phyloP scores from a whole-genome alignment of 805 yeast genomes.

The Wickerhamiella parazyma region DNA sequence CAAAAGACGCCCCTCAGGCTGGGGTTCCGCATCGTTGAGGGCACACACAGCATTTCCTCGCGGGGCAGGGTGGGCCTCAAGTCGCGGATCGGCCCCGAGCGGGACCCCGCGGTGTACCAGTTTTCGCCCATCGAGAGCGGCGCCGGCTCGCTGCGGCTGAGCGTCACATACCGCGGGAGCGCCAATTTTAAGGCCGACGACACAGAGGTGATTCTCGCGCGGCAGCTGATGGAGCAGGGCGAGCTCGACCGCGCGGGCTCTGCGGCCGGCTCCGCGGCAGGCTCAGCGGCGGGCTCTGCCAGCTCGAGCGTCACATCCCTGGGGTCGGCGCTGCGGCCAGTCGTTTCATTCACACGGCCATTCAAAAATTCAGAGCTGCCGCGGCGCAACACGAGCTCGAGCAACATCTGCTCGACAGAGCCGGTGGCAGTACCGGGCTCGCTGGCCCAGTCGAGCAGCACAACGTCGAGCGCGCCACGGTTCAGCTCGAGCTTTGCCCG shows the following conservation, averaged over 20 bases:
- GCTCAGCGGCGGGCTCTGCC: slow-evolving; percentile 9
- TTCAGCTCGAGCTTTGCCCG: slow-evolving; percentile 28
- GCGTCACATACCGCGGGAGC: slow-evolving; percentile 69
- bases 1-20: slow-evolving; percentile 34
- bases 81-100: slow-evolving; percentile 40
- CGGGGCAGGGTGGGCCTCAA: slow-evolving; percentile 79
- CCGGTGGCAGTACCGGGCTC: slow-evolving; percentile 8
- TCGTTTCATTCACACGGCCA: slow-evolving; percentile 21
- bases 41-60: slow-evolving; percentile 62
- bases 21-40: slow-evolving; percentile 52
- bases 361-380: slow-evolving; percentile 4
- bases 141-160: slow-evolving; percentile 55
- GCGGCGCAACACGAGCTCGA: slow-evolving; percentile 1
- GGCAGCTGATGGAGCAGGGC: slow-evolving; percentile 36
- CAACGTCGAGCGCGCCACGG: slow-evolving; percentile 11
- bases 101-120: slow-evolving; percentile 44
- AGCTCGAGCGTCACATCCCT: slow-evolving; percentile 8
- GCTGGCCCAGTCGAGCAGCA: slow-evolving; percentile 3
- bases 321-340: slow-evolving; percentile 22
- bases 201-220: slow-evolving; percentile 48
- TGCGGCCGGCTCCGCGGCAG: too few relatives aligned
- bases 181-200: slow-evolving; percentile 54
- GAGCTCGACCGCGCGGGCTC: slow-evolving; percentile 24
- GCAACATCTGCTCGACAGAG: slow-evolving; percentile 1
- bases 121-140: slow-evolving; percentile 64